A percentile compares a stretch with the other conserved stretches of the same genome.
Evolutionary conservation across 805 yeast genomes (phyloP).

Genomic region (Wickerhamomyces ciferrii): DNA sequence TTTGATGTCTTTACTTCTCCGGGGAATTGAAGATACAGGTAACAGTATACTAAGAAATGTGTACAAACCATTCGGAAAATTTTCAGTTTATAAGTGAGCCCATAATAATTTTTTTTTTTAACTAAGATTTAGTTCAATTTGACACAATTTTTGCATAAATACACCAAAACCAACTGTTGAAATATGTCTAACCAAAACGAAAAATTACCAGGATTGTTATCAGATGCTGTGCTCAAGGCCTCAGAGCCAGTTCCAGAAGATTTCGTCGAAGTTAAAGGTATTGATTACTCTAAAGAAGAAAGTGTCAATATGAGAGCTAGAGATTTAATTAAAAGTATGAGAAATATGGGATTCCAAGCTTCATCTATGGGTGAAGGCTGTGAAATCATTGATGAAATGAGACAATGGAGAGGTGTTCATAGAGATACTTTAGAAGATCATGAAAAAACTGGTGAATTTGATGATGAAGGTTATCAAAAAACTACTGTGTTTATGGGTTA

Average conservation of each 20-base stretch:
- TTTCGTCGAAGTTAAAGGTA: conserved; percentile 76
- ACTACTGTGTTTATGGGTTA: conserved; percentile 93
- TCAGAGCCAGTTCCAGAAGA: conserved; percentile 83
- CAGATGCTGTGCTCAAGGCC: conserved; percentile 86
- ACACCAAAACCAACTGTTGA: background rate
- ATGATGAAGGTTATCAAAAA: conserved; percentile 71
- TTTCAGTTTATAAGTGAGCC: background rate
- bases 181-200: conserved; percentile 31
- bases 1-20: background rate
- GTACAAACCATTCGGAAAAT: background rate
- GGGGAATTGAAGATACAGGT: too few relatives aligned
- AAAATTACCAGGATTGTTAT: conserved; percentile 63
- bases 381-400: conserved; percentile 89
- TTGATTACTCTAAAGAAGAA: conserved; percentile 78
- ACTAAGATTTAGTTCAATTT: background rate
- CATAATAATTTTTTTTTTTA: background rate
- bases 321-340: conserved; percentile 79
- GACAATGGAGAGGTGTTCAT: conserved; percentile 87
- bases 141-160: background rate
- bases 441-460: conserved; percentile 68
- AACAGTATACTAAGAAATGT: background rate
- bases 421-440: conserved; percentile 64
- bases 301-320: conserved; percentile 76
- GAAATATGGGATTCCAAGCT: conserved; percentile 96
- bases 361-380: conserved; percentile 82